Evolutionary conservation across 768 basidiomycete genomes (phyloP), one percentile per base, ranked within the genome.

Genomic region (Suillus luteus): DNA sequence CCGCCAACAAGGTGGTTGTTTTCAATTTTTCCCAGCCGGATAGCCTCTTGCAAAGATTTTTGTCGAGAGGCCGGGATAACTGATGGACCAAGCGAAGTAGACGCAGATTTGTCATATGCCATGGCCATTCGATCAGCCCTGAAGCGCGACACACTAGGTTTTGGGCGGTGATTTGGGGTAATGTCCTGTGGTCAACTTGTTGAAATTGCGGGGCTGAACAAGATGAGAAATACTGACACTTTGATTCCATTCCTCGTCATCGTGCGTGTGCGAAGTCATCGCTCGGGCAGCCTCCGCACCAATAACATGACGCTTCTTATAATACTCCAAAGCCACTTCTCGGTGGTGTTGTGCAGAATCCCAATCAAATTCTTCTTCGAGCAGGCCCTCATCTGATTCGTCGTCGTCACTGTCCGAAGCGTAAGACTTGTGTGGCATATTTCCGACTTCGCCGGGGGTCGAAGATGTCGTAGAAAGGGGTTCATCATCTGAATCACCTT

Each of bases 301-400:
- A 59, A 92, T 81, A 19, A 77, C 77, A 41, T 74, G 76, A 57
- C 89, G 85, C 71, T 86, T 89, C 66, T 81, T 76, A 72, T 88
- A 80, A 70, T 93, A 93, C 66, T 86, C 86, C 48, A 92, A 69
- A 19, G 88, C 86, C 67, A 93, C 82, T 72, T 92, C 91, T 35
- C 90, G 86, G 66, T 92, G 89, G 68, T 90, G 89, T 59, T 79
- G 83, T 27, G 85, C 88, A 57, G 78, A 80, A 66, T 91, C 85
- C 38, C 86, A 76, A 68, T 91, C 87, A 31, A 81, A 78, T 48
- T 81, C 83, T 48, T 87, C 84, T 57, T 82, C 79, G 55, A 77
- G 64, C 2, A 76, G 76, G 33, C 78, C 82, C n/a, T 82, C 81
- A 17, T 76, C 74, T 22, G 64, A 65, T 7, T 73, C 75, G 15